Base-by-base conservation (phyloP, 768 basidiomycete genomes). In the Boletus speciosus region DNA sequence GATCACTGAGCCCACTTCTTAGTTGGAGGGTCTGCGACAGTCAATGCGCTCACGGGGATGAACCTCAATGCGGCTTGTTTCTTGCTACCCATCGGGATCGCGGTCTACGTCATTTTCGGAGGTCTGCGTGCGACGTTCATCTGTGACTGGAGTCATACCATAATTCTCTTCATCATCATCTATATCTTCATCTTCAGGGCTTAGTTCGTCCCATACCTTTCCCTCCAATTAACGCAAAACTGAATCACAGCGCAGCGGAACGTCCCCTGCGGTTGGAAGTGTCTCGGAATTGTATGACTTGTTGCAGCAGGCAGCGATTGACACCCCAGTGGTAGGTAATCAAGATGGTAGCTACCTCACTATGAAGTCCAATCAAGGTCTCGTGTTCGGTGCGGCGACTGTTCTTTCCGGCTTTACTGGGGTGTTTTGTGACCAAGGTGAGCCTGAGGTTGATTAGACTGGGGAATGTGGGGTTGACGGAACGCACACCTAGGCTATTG, bases 281-380 rank as follows among this genome's bases (percentile, higher is more conserved):
- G 60, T 77, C 7, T 69, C 71, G 19, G 65, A 68, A 12, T 51
- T 81, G 47, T 82, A 80, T 58, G 73, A 78, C 47, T 69, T 84
- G 23, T 72, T 84, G 0, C 67, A 74, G 3, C 65, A 73, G 34
- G 82, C 82, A 4, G 75, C 73, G 1, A 51, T 65, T 3, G 71
- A 75, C n/a, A 64, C 67, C 1, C 81, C 82, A 0, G 80, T 83
- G 0, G 56, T 54, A 0, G 81, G 82, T 8, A 83, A 81, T 56
- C 57, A 72, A 41, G 69, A 73, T 15, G 80, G 82, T 6, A 79
- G 78, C 48, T 83, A 82, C 58, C 54, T 82, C 34, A 83, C 82
- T 0, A 78, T 84, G 77, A 80, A 80, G 57, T 80, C 79, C 15
- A 73, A 76, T 41, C 71, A 75, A 52, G 76, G 72, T 6, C 61